Evolutionary conservation across 495 filamentous ascomycete genomes (phyloP).

Genomic region (Rostrohypoxylon terebratum): DNA sequence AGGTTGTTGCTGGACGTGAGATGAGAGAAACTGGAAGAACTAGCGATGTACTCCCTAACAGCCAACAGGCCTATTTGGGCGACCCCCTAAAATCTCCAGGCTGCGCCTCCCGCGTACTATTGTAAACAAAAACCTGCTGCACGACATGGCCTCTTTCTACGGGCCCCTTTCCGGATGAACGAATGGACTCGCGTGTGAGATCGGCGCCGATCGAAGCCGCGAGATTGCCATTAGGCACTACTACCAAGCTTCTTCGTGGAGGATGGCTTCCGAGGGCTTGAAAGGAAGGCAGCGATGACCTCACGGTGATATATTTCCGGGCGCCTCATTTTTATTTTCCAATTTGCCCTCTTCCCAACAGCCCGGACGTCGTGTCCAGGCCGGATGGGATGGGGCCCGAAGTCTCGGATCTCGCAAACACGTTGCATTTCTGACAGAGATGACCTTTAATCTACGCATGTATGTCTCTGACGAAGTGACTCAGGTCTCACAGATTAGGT

Average conservation of each 20-base stretch:
- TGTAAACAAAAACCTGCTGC: constrained; percentile 42
- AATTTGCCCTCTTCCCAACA: constrained; percentile 6
- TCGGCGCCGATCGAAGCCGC: constrained; percentile 8
- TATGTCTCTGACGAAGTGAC: constrained; percentile 40
- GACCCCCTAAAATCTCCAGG: constrained; percentile 27
- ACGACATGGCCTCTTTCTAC: constrained; percentile 34
- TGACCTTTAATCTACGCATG: constrained; percentile 36
- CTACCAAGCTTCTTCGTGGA: constrained; percentile 10
- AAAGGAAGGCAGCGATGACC: constrained; percentile 29
- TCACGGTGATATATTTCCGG: constrained; percentile 19
- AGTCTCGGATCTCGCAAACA: constrained; percentile 42
- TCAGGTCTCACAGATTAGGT: constrained; percentile 43
- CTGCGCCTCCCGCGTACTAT: constrained; percentile 35
- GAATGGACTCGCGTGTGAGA: constrained; percentile 34
- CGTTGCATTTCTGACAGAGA: constrained; percentile 42
- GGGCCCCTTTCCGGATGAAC: constrained; percentile 36
- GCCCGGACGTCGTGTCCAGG: constrained; percentile 33
- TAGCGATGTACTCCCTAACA: constrained; percentile 27
- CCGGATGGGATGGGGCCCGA: constrained; percentile 32
- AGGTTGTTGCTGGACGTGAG: constrained; percentile 12
- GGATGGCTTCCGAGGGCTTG: constrained; percentile 35
- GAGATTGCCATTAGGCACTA: constrained; percentile 3
- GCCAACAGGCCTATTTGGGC: constrained; percentile 29
- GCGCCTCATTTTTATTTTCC: background rate
- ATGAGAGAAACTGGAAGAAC: constrained; percentile 22